Conservation (phyloP, 1,284 basidiomycete species). For the Microbotryum lychnidis-dioicae region DNA sequence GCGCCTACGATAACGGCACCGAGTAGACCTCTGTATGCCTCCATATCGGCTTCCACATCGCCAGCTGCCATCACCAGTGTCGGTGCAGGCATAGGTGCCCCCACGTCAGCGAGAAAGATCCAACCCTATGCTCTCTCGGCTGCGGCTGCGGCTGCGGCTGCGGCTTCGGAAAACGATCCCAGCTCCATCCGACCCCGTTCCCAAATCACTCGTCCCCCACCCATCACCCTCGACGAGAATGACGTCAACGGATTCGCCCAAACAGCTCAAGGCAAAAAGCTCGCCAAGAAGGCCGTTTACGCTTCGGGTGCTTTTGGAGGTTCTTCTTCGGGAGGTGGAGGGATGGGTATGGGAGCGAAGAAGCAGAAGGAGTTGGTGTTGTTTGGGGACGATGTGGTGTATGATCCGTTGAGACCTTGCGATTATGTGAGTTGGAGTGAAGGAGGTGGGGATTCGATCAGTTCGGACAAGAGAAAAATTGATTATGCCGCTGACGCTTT, state of each 20-base stretch:
- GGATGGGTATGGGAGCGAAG: constrained; percentile 11
- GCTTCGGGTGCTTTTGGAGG: too few relatives aligned
- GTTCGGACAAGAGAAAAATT: neutral
- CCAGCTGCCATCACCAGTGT: constrained; percentile 7
- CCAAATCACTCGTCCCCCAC: constrained; percentile 25
- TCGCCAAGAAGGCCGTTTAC: constrained; percentile 19
- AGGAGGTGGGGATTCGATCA: neutral
- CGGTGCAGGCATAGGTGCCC: constrained; percentile 6
- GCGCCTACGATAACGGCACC: constrained; percentile 1
- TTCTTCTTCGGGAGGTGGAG: constrained; percentile 8
- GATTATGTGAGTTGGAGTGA: constrained; percentile 49
- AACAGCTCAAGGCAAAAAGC: constrained; percentile 41
- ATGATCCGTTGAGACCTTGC: constrained; percentile 71
- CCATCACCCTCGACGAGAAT: constrained; percentile 43
- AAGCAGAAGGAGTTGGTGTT: constrained; percentile 29
- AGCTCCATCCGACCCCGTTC: neutral
- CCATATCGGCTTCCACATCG: constrained; percentile 12
- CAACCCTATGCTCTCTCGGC: neutral
- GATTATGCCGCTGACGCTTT: neutral
- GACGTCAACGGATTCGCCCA: constrained; percentile 66
- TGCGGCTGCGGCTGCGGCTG: neutral
- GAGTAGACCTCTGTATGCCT: constrained; percentile 3
- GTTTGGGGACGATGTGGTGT: constrained; percentile 48
- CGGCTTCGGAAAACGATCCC: constrained; percentile 2
- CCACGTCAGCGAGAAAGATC: constrained; percentile 6